These are phyloP conservation scores for Penicillium coffeae DNA, from an alignment of 495 filamentous ascomycete species.

Conservation along the genomic window DNA sequence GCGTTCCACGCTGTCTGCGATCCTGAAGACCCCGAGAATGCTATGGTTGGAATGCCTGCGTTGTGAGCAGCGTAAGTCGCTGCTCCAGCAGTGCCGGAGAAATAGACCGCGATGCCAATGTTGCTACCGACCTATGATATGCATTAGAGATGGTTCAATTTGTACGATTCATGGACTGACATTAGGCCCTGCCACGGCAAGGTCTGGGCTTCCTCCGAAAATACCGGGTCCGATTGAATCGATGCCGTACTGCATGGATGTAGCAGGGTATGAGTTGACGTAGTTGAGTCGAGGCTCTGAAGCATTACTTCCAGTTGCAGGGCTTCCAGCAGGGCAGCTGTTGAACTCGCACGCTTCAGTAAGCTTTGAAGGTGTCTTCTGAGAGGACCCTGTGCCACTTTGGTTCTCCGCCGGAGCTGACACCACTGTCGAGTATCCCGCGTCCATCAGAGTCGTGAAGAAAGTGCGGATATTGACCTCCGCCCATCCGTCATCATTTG, in stretches of 20 bases:
- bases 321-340: slow-evolving; percentile 54
- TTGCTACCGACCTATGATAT: slow-evolving; percentile 45
- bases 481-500: slow-evolving; percentile 72
- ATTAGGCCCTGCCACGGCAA: slow-evolving; percentile 63
- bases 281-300: slow-evolving; percentile 59
- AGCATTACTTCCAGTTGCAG: slow-evolving; percentile 51
- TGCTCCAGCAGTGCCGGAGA: slow-evolving; percentile 63
- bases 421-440: slow-evolving; percentile 57
- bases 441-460: slow-evolving; percentile 45
- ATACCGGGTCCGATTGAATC: slow-evolving; percentile 46
- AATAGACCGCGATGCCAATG: slow-evolving; percentile 45
- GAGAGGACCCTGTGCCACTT: slow-evolving; percentile 53
- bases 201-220: slow-evolving; percentile 48
- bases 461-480: slow-evolving; percentile 59
- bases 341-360: slow-evolving; percentile 51
- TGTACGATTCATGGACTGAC: slow-evolving; percentile 12
- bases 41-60: slow-evolving; percentile 56
- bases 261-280: slow-evolving; percentile 67
- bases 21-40: slow-evolving; percentile 55
- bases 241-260: slow-evolving; percentile 62
- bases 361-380: slow-evolving; percentile 42
- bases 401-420: slow-evolving; percentile 62
- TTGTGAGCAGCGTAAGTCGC: slow-evolving; percentile 54
- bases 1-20: slow-evolving; percentile 51
- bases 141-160: background rate